Evolutionary conservation across 176 grass and related monocot genomes (phyloP).

Genomic region (Sorghum bicolor): DNA sequence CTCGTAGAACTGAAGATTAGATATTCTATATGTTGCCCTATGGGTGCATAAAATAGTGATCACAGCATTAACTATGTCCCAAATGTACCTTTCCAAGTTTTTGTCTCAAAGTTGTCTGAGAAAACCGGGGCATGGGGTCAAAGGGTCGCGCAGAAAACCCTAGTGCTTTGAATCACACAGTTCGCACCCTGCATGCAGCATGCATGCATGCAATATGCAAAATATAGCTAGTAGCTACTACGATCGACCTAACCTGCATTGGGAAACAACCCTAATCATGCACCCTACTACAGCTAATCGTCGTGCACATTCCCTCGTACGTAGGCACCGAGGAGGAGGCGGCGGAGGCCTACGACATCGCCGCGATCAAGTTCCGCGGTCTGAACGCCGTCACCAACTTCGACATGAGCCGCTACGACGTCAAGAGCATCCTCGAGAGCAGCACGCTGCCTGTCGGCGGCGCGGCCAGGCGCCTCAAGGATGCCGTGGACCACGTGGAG

Average conservation of each 20-base stretch:
- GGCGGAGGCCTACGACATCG: slow-evolving; percentile 81
- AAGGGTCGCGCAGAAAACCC: slow-evolving; percentile 32
- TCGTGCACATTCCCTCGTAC: slow-evolving; percentile 5
- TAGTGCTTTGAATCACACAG: slow-evolving; percentile 26
- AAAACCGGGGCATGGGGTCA: slow-evolving; percentile 44
- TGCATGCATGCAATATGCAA: slow-evolving; percentile 46
- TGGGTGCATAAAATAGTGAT: slow-evolving; percentile 44
- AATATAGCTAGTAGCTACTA: no score
- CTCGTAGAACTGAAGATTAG: slow-evolving; percentile 53
- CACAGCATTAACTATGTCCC: slow-evolving; percentile 44
- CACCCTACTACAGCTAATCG: slow-evolving; percentile 2
- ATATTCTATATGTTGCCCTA: slow-evolving; percentile 47
- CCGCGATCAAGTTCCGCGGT: slow-evolving; percentile 73
- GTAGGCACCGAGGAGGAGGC: slow-evolving; percentile 80
- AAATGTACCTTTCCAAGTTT: slow-evolving; percentile 60
- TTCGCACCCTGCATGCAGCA: slow-evolving; percentile 28
- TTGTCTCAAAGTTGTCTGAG: slow-evolving; percentile 59
- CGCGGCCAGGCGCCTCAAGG: slow-evolving; percentile 46
- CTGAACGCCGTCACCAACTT: slow-evolving; percentile 78
- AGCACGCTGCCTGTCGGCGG: slow-evolving; percentile 45
- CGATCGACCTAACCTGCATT: neutral
- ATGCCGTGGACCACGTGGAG: slow-evolving; percentile 38
- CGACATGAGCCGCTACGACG: slow-evolving; percentile 75
- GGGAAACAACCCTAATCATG: slow-evolving; percentile 34
- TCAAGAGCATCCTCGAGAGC: slow-evolving; percentile 65